These are phyloP conservation scores for Paratinospora sagittata DNA, from an alignment of 164 flowering plant species.

Conservation along the genomic window DNA sequence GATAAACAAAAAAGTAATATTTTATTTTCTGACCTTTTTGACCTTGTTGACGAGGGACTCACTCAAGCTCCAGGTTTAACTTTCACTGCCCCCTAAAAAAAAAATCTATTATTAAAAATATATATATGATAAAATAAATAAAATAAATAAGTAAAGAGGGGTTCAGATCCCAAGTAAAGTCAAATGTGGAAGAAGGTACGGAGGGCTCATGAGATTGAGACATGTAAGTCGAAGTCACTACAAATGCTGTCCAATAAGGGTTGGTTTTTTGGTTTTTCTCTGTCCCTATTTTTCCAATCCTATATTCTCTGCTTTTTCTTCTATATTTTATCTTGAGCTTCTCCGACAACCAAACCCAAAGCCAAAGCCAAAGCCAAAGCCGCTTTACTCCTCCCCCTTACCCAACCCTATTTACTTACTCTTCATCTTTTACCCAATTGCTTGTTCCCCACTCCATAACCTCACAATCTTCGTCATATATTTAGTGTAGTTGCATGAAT, in stretches of 20 bases:
- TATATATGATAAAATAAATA: too few species aligned
- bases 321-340: neutral
- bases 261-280: neutral
- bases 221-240: neutral
- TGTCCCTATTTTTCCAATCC: neutral
- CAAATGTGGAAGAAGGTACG: neutral
- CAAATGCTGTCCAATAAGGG: neutral
- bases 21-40: neutral
- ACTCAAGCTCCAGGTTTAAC: neutral
- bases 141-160: too few species aligned
- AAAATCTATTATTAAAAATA: too few species aligned
- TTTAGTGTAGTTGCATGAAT: too few species aligned
- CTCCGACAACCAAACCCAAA: neutral
- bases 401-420: too few species aligned
- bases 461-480: too few species aligned
- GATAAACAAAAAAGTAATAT: neutral
- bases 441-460: too few species aligned
- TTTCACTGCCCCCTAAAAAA: neutral
- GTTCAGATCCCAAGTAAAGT: slow-evolving; percentile 9
- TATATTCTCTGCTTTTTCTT: neutral
- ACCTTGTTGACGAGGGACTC: neutral
- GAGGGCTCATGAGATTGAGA: slow-evolving; percentile 9
- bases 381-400: neutral
- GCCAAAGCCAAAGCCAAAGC: neutral
- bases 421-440: too few species aligned